These are phyloP conservation scores for Trametes cinnabarina DNA, from an alignment of 768 basidiomycete genomes.

Conservation along the genomic window DNA sequence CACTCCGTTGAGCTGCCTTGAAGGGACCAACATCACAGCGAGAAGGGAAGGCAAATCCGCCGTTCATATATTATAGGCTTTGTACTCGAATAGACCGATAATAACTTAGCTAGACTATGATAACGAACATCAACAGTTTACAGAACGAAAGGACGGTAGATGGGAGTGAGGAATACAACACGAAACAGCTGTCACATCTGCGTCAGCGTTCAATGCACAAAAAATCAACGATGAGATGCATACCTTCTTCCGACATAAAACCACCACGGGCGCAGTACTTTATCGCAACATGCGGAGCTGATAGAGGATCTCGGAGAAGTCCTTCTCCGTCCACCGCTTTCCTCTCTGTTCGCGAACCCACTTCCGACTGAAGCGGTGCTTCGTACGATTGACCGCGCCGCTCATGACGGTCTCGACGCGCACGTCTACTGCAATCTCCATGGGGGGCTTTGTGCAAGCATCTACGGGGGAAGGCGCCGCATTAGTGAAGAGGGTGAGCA, in stretches of 20 bases:
- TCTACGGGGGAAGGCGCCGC: neutral
- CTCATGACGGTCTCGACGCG: conserved; percentile 2
- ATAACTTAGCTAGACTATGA: neutral
- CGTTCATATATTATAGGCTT: neutral
- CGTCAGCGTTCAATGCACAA: neutral
- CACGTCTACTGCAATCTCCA: conserved; percentile 1
- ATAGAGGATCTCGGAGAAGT: conserved; percentile 15
- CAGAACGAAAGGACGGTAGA: neutral
- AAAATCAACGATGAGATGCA: neutral
- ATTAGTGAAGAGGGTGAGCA: conserved; percentile 7
- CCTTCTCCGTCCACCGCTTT: conserved; percentile 18
- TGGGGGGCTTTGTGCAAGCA: neutral
- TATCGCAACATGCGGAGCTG: conserved; percentile 16
- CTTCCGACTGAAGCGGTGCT: conserved; percentile 18
- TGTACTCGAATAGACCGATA: neutral
- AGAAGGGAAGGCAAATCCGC: no score
- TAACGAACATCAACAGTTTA: neutral
- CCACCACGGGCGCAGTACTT: neutral
- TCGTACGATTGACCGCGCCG: conserved; percentile 5
- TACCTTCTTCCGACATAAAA: neutral
- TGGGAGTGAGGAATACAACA: neutral
- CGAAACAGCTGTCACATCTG: neutral
- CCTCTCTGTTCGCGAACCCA: conserved; percentile 20
- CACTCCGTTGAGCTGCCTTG: no score
- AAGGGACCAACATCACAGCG: no score